phyloP scores from a whole-genome alignment of 2,329 filamentous ascomycete genomes.

The Colletotrichum lini region DNA sequence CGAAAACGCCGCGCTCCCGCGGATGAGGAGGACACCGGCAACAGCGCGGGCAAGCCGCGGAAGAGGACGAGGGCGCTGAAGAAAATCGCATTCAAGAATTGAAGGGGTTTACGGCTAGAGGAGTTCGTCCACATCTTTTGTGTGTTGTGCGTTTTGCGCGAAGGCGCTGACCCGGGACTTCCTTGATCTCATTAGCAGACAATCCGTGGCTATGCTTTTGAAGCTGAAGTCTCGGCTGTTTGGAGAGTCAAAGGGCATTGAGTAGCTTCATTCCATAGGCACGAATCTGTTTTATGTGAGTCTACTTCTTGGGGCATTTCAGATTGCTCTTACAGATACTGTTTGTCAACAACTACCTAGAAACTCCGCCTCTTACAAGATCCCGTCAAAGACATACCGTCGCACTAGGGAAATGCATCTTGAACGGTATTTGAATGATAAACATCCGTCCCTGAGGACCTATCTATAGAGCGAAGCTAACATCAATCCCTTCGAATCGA shows the following conservation, averaged over 20 bases:
- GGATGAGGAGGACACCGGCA: not conserved
- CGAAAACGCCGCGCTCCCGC: not conserved
- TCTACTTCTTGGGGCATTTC: not conserved
- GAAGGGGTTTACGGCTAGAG: not conserved
- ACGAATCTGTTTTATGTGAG: not conserved
- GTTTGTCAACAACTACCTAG: too few relatives aligned
- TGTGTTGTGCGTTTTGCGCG: too few relatives aligned
- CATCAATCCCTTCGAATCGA: not conserved
- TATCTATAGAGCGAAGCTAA: slow-evolving; percentile 15
- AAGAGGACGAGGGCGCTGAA: not conserved
- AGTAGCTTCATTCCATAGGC: not conserved
- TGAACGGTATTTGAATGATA: slow-evolving; percentile 23
- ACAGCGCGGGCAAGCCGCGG: not conserved
- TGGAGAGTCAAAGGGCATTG: too few relatives aligned
- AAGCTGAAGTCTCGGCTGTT: not conserved
- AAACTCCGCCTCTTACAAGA: not conserved
- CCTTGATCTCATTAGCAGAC: not conserved
- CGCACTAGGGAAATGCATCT: not conserved
- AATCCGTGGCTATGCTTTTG: not conserved
- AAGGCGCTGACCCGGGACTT: not conserved
- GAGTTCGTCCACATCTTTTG: not conserved
- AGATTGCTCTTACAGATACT: too few relatives aligned
- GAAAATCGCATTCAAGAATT: not conserved
- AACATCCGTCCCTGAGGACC: slow-evolving; percentile 14
- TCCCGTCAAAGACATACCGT: too few relatives aligned